Base-by-base conservation (phyloP, 2,329 filamentous ascomycete genomes). In the Dactylellina cionopaga region DNA sequence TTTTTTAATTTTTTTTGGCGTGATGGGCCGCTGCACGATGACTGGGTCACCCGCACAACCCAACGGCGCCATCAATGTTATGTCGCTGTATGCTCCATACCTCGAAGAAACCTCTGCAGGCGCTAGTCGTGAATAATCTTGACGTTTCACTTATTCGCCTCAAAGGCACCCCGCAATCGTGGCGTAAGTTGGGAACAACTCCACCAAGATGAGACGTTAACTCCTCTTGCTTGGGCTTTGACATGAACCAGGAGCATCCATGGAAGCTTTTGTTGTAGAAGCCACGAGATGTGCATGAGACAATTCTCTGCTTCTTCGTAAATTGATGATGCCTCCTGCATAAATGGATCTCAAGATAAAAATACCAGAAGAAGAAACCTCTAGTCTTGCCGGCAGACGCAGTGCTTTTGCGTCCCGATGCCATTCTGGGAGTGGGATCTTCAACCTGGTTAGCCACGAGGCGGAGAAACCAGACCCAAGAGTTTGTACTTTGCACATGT, bases 131-230 rank as follows among this genome's bases (percentile, higher is more conserved):
- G 27, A 41, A 2, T 11, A 24, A 58, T 52, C 54, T 66, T 56
- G 46, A 33, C 41, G 63, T 68, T 68, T 68, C 52, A 66, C 25
- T 24, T 44, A 27, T 52, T 62, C 58, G 55, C 55, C 46, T 60
- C 55, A 27, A 43, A 56, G 49, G 47, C 46, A 58, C 66, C 66
- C 66, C 66, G 58, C 66, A 64, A 62, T 63, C 58, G 58, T 71
- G 66, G 66, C 66, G 66, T 64, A 29, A 27, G 54, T 27, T 27
- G 35, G 51, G 24, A 19, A 35, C 19, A 44, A 22, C 4, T 9
- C 31, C 19, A 11, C 33, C 27, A 58, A 39, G 56, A 51, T 47
- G 51, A 65, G 60, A 65, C 43, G 51, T 17, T 66, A 19, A 56
- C 31, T 55, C 22, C 31, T 55, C 31, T 65, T 43, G 51, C 5